Conservation (phyloP, 805 yeast genomes). For the Starmera amethionina region DNA sequence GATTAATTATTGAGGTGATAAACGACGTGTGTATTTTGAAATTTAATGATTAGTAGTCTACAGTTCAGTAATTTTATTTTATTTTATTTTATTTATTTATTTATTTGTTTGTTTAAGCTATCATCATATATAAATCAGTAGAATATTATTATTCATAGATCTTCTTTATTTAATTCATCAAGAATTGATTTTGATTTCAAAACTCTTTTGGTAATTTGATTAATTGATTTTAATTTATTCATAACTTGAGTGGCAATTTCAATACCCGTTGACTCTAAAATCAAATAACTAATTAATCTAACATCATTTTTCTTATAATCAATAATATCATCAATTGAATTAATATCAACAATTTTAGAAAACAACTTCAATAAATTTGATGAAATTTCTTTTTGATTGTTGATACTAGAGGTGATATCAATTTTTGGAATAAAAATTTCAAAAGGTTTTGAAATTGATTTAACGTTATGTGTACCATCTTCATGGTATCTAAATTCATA, state of each 20-base stretch:
- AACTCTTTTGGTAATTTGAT: constrained; percentile 12
- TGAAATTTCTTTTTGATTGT: constrained; percentile 20
- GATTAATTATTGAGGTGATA: neutral
- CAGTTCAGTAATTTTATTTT: too few species aligned
- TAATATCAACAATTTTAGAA: constrained; percentile 12
- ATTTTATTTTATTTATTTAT: too few species aligned
- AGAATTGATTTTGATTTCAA: constrained; percentile 14
- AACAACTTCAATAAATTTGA: constrained; percentile 18
- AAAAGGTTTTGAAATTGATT: constrained; percentile 54
- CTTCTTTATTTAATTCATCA: constrained; percentile 12
- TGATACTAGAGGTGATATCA: constrained; percentile 9
- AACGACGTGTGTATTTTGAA: too few species aligned
- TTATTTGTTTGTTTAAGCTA: too few species aligned
- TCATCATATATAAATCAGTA: too few species aligned
- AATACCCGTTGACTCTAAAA: constrained; percentile 23
- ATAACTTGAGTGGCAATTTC: constrained; percentile 24
- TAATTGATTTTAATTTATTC: constrained; percentile 11
- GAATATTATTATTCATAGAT: neutral
- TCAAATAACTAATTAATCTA: constrained; percentile 18
- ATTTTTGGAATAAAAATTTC: constrained; percentile 39
- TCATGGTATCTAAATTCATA: constrained; percentile 70
- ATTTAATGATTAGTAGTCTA: too few species aligned
- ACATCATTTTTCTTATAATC: constrained; percentile 16
- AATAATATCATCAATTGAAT: constrained; percentile 13
- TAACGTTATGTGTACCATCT: constrained; percentile 60